phyloP scores from a whole-genome alignment of 1,284 basidiomycete species.

The Ustilago sp. region DNA sequence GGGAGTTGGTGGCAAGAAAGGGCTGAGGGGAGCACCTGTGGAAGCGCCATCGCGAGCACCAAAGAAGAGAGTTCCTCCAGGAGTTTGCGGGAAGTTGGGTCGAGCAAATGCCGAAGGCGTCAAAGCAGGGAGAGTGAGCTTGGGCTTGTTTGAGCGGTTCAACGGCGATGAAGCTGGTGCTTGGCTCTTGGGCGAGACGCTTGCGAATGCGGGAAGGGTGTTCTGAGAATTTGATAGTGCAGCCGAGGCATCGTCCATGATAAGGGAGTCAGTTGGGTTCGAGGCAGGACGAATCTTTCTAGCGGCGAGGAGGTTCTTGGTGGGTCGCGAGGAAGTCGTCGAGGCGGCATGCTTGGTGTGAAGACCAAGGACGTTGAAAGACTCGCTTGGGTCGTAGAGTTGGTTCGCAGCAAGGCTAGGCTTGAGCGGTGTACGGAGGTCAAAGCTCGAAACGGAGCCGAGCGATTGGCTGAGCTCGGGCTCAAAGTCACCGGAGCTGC shows the following conservation, averaged over 20 bases:
- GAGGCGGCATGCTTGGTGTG: conserved; percentile 26
- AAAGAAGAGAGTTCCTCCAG: conserved; percentile 55
- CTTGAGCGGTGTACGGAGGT: conserved; percentile 58
- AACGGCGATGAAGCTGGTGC: conserved; percentile 2
- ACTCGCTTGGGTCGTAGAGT: conserved; percentile 33
- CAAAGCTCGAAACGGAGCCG: conserved; percentile 55
- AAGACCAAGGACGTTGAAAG: conserved; percentile 35
- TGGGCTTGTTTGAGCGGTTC: conserved; percentile 38
- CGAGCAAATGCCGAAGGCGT: conserved; percentile 42
- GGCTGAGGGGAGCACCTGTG: conserved; percentile 57
- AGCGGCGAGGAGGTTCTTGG: conserved; percentile 38
- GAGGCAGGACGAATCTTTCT: conserved; percentile 26
- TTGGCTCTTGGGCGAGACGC: conserved; percentile 32
- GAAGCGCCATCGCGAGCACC: conserved; percentile 64
- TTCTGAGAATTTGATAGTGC: conserved; percentile 9
- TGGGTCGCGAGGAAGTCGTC: conserved; percentile 16
- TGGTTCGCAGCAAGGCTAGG: conserved; percentile 39
- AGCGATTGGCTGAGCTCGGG: conserved; percentile 59
- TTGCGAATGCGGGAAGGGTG: conserved; percentile 3
- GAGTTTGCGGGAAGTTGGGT: conserved; percentile 58
- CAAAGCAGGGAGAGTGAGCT: conserved; percentile 36
- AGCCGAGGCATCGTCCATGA: conserved; percentile 1
- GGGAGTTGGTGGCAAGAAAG: conserved; percentile 63
- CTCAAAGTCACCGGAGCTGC: conserved; percentile 40
- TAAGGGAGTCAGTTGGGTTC: conserved; percentile 10